Percentiles rank a stretch among this genome's conserved stretches.
phyloP scores from a whole-genome alignment of 306 rosid species.

The Begonia loranthoides region DNA sequence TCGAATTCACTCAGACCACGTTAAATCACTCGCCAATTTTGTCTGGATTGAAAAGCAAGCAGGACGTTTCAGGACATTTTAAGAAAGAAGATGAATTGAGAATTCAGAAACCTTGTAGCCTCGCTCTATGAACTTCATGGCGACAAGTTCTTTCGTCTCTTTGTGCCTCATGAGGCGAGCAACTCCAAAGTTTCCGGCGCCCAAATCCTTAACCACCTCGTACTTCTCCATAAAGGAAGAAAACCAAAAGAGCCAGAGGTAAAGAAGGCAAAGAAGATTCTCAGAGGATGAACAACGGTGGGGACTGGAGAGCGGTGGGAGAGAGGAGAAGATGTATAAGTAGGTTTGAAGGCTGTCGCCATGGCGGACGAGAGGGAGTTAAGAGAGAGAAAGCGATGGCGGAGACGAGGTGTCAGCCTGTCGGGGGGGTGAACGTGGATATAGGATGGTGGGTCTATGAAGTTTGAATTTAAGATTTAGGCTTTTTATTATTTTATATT shows the following conservation, averaged over 20 bases:
- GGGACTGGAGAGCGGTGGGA: not conserved
- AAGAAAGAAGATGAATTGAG: not conserved
- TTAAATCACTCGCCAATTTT: not conserved
- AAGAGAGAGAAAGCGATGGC: not conserved
- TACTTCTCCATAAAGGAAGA: not conserved
- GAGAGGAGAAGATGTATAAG: not conserved
- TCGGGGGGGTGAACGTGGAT: not conserved
- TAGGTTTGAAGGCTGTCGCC: not conserved
- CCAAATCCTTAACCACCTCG: conserved; percentile 1
- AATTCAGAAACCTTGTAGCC: not conserved
- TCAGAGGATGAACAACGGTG: too few species aligned
- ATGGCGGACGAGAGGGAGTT: not conserved
- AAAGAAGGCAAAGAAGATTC: not conserved
- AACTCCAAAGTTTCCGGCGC: not conserved
- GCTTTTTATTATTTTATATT: too few species aligned
- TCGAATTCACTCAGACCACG: not conserved
- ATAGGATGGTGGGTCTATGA: not conserved
- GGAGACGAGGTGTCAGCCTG: not conserved
- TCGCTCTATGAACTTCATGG: not conserved
- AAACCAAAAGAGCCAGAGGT: not conserved
- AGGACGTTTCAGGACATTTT: not conserved
- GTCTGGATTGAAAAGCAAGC: not conserved
- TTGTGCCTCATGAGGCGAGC: not conserved
- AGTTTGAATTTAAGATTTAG: too few species aligned
- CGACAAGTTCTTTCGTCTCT: conserved; percentile 2